A percentile compares a stretch with the other conserved stretches of the same genome.
These are phyloP conservation scores for Oryza rufipogon DNA, from an alignment of 176 grass and related monocot genomes.

Conservation along the genomic window DNA sequence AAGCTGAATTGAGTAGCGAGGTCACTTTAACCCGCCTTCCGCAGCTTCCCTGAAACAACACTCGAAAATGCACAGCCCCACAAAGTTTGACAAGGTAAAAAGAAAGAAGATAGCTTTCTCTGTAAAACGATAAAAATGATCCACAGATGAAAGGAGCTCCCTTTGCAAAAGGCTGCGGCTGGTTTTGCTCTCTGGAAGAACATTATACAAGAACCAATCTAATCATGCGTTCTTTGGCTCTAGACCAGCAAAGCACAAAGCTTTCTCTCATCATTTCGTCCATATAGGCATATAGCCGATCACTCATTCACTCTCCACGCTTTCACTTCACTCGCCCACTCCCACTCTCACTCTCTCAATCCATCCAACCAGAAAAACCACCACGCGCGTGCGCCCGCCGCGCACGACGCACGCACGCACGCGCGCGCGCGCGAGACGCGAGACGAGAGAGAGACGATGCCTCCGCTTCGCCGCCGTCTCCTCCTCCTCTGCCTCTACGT, in stretches of 20 bases:
- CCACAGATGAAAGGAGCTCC: neutral
- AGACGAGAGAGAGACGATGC: conserved; percentile 31
- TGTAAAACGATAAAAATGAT: neutral
- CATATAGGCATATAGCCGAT: conserved; percentile 33
- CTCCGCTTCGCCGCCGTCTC: conserved; percentile 11
- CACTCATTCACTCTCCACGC: conserved; percentile 9
- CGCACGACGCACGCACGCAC: neutral
- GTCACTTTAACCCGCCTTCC: neutral
- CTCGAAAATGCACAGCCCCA: neutral
- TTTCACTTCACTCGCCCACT: neutral
- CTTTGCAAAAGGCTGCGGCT: conserved; percentile 46
- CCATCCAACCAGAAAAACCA: conserved; percentile 15
- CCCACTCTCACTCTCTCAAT: conserved; percentile 14
- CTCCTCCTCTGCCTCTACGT: conserved; percentile 41
- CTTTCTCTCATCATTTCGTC: conserved; percentile 49
- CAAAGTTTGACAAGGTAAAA: neutral
- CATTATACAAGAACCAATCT: conserved; percentile 38
- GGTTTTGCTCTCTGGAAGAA: neutral
- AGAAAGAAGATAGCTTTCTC: neutral
- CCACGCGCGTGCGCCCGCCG: neutral
- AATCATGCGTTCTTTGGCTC: conserved; percentile 23
- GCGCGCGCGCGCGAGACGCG: neutral
- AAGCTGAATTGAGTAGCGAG: neutral
- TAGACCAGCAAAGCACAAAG: conserved; percentile 26
- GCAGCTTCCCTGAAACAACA: neutral